Evolutionary conservation across 306 rosid genomes (phyloP).

Genomic region (Parietaria judaica): DNA sequence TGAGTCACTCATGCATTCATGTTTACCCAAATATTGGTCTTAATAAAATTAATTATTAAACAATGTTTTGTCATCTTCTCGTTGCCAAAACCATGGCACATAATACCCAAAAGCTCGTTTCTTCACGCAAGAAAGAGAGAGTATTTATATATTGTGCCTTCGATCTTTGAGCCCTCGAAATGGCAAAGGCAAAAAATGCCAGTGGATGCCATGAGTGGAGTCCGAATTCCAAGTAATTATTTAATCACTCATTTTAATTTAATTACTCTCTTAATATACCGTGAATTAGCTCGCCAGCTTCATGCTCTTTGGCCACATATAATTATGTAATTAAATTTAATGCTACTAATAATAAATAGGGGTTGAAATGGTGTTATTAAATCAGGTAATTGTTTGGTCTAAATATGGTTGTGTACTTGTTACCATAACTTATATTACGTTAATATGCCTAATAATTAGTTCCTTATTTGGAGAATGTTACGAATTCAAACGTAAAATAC

Average conservation of each 20-base stretch:
- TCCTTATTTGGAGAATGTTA: no score
- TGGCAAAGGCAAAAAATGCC: slow-evolving; percentile 14
- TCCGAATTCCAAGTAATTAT: slow-evolving; percentile 27
- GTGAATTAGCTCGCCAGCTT: no score
- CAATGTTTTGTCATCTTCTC: slow-evolving; percentile 25
- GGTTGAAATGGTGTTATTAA: no score
- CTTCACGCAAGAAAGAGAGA: slow-evolving; percentile 3
- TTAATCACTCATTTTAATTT: slow-evolving; percentile 1
- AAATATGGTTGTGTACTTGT: no score
- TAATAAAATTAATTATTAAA: not conserved
- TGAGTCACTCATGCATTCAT: slow-evolving; percentile 4
- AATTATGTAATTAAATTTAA: not conserved
- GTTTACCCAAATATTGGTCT: not conserved
- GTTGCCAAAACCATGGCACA: slow-evolving; percentile 30
- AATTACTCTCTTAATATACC: not conserved
- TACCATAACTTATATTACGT: no score
- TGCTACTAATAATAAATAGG: no score
- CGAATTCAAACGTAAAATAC: no score
- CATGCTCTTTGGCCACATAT: no score
- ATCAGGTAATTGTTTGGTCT: no score
- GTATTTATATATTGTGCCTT: slow-evolving; percentile 14
- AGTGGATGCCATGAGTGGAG: slow-evolving; percentile 47
- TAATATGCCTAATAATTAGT: no score
- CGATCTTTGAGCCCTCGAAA: slow-evolving; percentile 26
- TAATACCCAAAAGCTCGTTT: slow-evolving; percentile 37